phyloP scores from a whole-genome alignment of 305 asterid species.

The Solanum hybrid region DNA sequence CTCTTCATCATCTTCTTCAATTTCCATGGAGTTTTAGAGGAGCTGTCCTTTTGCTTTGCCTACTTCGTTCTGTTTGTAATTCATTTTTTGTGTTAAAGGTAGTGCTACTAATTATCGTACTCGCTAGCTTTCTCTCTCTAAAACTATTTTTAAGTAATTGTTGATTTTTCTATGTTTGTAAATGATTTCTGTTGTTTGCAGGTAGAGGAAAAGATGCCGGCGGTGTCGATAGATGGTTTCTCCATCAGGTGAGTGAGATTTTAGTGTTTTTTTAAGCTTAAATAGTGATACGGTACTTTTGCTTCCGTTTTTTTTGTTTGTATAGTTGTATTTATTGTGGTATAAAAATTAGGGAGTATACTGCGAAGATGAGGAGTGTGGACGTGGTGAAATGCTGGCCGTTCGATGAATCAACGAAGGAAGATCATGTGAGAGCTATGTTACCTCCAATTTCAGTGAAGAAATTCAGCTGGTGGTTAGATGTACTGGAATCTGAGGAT shows the following conservation, averaged over 20 bases:
- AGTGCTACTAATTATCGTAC: neutral
- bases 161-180: neutral
- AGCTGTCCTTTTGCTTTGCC: neutral
- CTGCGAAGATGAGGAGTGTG: conserved; percentile 48
- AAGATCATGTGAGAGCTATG: conserved; percentile 21
- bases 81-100: neutral
- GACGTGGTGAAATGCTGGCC: conserved; percentile 75
- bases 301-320: neutral
- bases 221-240: conserved; percentile 35
- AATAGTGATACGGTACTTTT: neutral
- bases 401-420: conserved; percentile 28
- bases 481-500: conserved; percentile 25
- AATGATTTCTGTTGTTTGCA: neutral
- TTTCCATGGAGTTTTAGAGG: neutral
- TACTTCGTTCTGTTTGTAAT: neutral
- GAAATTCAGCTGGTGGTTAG: conserved; percentile 69
- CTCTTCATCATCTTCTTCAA: neutral
- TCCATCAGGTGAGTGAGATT: conserved; percentile 51
- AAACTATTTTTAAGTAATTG: neutral
- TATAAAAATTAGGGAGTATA: conserved; percentile 38
- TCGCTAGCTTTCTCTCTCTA: conserved; percentile 1
- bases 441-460: conserved; percentile 54
- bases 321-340: neutral
- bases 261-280: neutral
- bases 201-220: conserved; percentile 14